phyloP scores from a whole-genome alignment of 306 rosid genomes.

The Purshia tridentata region DNA sequence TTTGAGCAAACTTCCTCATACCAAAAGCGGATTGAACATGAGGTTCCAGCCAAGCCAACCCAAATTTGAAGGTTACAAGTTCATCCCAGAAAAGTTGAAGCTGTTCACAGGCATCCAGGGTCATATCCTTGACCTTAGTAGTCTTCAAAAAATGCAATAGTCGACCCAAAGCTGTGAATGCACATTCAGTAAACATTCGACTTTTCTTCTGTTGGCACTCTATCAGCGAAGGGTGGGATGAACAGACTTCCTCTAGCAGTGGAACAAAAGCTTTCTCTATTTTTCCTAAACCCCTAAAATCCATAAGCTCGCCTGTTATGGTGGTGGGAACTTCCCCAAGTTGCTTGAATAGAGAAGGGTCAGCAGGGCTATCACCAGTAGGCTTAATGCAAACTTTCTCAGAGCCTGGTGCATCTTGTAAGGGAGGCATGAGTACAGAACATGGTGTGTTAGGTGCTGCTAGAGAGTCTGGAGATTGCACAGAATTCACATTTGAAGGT shows the following conservation, averaged over 20 bases:
- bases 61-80: not conserved
- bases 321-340: not conserved
- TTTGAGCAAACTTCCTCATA: not conserved
- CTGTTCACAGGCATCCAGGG: not conserved
- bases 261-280: not conserved
- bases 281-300: not conserved
- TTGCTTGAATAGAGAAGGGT: not conserved
- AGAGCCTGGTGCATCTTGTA: not conserved
- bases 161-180: constrained; percentile 4
- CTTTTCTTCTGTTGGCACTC: constrained; percentile 5
- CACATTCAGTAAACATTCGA: not conserved
- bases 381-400: not conserved
- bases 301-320: not conserved
- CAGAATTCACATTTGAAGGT: not conserved
- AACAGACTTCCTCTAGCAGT: constrained; percentile 2
- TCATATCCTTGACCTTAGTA: not conserved
- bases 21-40: not conserved
- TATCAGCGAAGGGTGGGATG: not conserved
- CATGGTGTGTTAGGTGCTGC: not conserved
- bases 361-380: not conserved
- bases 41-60: constrained; percentile 5
- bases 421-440: not conserved
- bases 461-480: not conserved
- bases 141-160: constrained; percentile 5
- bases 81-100: constrained; percentile 8